phyloP scores from a whole-genome alignment of 2,329 filamentous ascomycete species.

The Phyllosticta citribraziliensis region DNA sequence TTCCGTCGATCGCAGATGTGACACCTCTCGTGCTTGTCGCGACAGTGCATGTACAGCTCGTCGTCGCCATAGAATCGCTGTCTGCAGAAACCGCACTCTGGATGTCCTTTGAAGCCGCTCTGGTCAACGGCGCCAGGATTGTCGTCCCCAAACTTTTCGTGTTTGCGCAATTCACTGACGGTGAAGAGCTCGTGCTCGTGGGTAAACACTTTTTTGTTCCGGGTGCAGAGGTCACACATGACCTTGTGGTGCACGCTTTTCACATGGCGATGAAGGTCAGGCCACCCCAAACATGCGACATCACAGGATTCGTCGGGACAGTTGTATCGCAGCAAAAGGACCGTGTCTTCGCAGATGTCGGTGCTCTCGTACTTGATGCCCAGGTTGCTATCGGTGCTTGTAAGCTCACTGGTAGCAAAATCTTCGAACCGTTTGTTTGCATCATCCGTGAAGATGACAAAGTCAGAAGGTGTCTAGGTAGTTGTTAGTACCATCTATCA shows the following conservation, averaged over 20 bases:
- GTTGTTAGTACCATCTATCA: background rate
- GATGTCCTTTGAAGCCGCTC: slow-evolving; percentile 92
- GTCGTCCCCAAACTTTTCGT: slow-evolving; percentile 87
- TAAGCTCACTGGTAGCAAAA: slow-evolving; percentile 64
- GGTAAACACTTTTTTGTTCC: slow-evolving; percentile 96
- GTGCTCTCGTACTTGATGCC: slow-evolving; percentile 85
- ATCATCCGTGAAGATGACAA: slow-evolving; percentile 88
- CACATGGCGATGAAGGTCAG: slow-evolving; percentile 72
- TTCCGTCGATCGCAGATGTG: slow-evolving; percentile 76
- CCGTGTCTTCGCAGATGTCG: slow-evolving; percentile 84
- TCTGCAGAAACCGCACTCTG: slow-evolving; percentile 85
- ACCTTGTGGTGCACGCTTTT: slow-evolving; percentile 71
- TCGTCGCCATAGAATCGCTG: slow-evolving; percentile 93
- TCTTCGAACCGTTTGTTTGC: slow-evolving; percentile 73
- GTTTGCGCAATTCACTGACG: slow-evolving; percentile 66
- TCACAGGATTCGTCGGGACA: slow-evolving; percentile 81
- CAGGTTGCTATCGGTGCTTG: slow-evolving; percentile 70
- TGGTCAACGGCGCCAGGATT: slow-evolving; percentile 82
- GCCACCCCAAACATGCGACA: slow-evolving; percentile 74
- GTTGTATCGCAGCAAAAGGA: slow-evolving; percentile 83
- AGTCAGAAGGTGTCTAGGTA: slow-evolving; percentile 54
- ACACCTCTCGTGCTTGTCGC: slow-evolving; percentile 88
- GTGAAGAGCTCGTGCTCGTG: slow-evolving; percentile 95
- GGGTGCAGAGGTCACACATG: slow-evolving; percentile 82
- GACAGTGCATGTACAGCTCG: slow-evolving; percentile 86